Evolutionary conservation across 2,329 filamentous ascomycete genomes (phyloP).

Genomic region (Fusarium napiforme): DNA sequence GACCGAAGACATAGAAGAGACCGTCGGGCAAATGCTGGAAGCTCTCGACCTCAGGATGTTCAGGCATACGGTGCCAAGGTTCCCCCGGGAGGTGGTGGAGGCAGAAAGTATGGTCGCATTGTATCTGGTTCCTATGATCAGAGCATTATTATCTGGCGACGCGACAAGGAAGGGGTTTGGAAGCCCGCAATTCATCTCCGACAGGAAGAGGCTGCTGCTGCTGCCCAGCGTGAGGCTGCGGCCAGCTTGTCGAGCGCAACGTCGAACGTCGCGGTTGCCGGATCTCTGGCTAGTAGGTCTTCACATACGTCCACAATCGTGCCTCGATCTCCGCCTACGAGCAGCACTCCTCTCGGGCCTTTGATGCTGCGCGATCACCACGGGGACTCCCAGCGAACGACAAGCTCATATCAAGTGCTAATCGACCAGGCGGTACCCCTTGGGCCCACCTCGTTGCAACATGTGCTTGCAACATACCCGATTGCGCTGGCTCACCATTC

Average conservation of each 20-base stretch:
- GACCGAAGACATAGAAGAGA: constrained; percentile 50
- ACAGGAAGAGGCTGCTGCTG: constrained; percentile 75
- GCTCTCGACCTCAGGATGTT: constrained; percentile 78
- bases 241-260: constrained; percentile 21
- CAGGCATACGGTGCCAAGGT: constrained; percentile 85
- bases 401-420: constrained; percentile 59
- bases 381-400: constrained; percentile 45
- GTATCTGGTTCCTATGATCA: constrained; percentile 97
- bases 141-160: constrained; percentile 93
- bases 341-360: constrained; percentile 17
- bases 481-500: constrained; percentile 60
- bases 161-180: constrained; percentile 87
- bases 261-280: constrained; percentile 26
- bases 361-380: constrained; percentile 43
- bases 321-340: constrained; percentile 17
- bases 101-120: constrained; percentile 90
- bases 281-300: constrained; percentile 10
- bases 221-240: constrained; percentile 54
- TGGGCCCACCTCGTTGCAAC: constrained; percentile 59
- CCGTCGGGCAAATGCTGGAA: constrained; percentile 73
- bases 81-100: constrained; percentile 90
- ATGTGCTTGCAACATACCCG: constrained; percentile 59
- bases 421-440: constrained; percentile 65
- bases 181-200: constrained; percentile 78
- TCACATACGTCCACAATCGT: constrained; percentile 9